phyloP scores from a whole-genome alignment of 495 filamentous ascomycete genomes.

The Bacidia rubella region DNA sequence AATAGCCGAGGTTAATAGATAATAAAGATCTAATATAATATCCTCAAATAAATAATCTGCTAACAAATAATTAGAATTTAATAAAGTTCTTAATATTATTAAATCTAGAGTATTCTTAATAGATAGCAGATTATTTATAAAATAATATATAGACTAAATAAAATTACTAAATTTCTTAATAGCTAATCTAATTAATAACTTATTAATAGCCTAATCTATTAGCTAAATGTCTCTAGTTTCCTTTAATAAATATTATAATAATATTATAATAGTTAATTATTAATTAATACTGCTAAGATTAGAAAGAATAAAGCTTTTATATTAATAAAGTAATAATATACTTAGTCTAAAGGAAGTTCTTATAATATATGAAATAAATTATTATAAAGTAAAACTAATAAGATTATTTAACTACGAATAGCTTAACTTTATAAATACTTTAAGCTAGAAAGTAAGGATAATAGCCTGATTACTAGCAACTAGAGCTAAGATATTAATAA shows the following conservation, averaged over 20 bases:
- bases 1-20: too few species aligned
- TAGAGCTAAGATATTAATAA: neutral
- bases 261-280: neutral
- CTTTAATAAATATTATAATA: too few species aligned
- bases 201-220: neutral
- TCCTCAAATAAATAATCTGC: neutral
- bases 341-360: too few species aligned
- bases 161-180: neutral
- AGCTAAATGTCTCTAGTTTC: too few species aligned
- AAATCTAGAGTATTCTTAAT: neutral
- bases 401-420: too few species aligned
- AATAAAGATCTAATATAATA: too few species aligned
- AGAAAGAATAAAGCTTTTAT: neutral
- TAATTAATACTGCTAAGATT: neutral
- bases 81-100: neutral
- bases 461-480: neutral
- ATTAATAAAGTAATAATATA: neutral
- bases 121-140: neutral
- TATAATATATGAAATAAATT: too few species aligned
- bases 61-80: neutral
- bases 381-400: too few species aligned
- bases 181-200: neutral
- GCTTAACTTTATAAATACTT: neutral
- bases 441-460: neutral
- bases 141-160: neutral